Base-by-base conservation (phyloP, 1,284 basidiomycete genomes). In the Marasmius oreades region DNA sequence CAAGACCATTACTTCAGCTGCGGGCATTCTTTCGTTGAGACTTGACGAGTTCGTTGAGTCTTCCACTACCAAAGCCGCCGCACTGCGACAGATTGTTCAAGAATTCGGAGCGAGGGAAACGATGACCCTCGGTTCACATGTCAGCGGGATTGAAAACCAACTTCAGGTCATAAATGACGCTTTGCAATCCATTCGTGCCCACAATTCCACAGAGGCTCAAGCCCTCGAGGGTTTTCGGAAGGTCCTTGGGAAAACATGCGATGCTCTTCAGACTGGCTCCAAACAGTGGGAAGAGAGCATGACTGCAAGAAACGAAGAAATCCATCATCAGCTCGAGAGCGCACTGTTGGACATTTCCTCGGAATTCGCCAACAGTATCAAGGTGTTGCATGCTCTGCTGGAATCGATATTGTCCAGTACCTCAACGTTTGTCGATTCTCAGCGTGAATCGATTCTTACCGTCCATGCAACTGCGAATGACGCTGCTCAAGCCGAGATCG, bases 41-140 rank as follows among this genome's bases (percentile, higher is more conserved):
- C 77, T 94, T 2, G 76, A 81, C 12, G 82, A 83, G 28, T 88
- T 94, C 61, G 70, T 81, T 57, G 78, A 82, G 56, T 73, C 77
- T 7, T 79, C 88, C 5, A 73, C 75, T 1, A 78, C 85, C 58
- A 78, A 76, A 24, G 73, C 81, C 1, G 64, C 71, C 36, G 81
- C 74, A 51, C 75, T 95, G 43, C 78, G 78, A 24, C 62, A 69
- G 1, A 83, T 88, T 60, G 75, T 84, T 1, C 79, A 84, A 48
- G 70, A 77, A 28, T 84, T 87, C 65, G 75, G 80, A 62, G 71
- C 67, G n/a, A 80, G 76, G 56, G 82, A 88, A 64, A 74, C 84
- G 20, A 78, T 84, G 57, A 69, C 76, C 3, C 70, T 90, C 11
- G 65, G 77, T 1, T 67, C 69, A 1, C 77, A 84, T 46, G 81